Base-by-base conservation (phyloP, 768 basidiomycete species). In the Russula lepida region DNA sequence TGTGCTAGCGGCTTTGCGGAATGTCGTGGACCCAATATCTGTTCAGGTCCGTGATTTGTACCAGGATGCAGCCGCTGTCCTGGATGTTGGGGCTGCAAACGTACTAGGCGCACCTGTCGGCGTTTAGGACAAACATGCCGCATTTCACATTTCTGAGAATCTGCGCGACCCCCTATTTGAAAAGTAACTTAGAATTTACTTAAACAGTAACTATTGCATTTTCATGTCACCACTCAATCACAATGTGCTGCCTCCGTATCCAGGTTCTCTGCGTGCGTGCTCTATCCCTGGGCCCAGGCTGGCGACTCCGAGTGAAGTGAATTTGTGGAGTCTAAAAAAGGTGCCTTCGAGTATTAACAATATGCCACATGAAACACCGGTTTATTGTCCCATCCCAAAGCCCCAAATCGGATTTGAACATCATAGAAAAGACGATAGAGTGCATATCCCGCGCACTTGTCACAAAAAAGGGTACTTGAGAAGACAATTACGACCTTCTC, bases 1-100 rank as follows among this genome's bases (percentile, higher is more conserved):
- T n/a, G 81, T 95, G 51, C 76, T 98, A 62, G 80, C 84, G 50
- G 85, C 92, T 6, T 75, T 98, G 47, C 78, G 88, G 57, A 86
- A 79, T 47, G 79, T 87, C 23, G 81, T 92, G 54, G 89, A 95
- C 72, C 93, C 90, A 4, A 68, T 74, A 66, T 67, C 73, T 7
- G 65, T 69, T 28, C 74, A 73, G 28, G 55, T 74, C 58, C 68
- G 71, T 43, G 72, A 74, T 32, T 21, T 73, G 8, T 74, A 74
- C 58, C 58, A 54, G 46, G 56, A 64, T 27, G 37, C 37, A 13
- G 51, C 52, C 12, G 21, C 23, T 3, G 55, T 41, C 21, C 28
- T 54, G 15, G 43, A 39, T 13, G 37, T 52, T 17, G 60, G 35
- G 28, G 13, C 25, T 12, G 55, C 39, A 9, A 33, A 56, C 11